phyloP scores from a whole-genome alignment of 2,329 filamentous ascomycete genomes.

The Scytalidium lignicola region DNA sequence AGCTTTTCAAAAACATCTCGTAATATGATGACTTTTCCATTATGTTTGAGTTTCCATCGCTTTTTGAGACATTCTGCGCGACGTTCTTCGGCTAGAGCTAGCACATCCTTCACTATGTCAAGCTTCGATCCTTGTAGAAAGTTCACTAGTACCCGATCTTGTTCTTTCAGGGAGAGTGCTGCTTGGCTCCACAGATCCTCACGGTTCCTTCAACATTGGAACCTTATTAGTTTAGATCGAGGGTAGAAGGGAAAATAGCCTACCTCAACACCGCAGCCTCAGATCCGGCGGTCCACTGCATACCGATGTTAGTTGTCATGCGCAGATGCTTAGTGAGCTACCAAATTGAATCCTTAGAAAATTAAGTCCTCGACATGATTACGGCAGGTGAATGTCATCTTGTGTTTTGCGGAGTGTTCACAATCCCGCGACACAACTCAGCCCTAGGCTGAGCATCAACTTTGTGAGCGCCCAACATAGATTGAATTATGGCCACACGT shows the following conservation, averaged over 20 bases:
- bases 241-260: conserved; percentile 1
- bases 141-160: neutral
- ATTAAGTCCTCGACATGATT: no score
- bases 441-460: no score
- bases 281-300: no score
- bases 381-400: no score
- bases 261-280: no score
- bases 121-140: conserved; percentile 1
- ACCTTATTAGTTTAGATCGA: conserved; percentile 1
- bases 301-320: no score
- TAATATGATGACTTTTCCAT: conserved; percentile 2
- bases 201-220: conserved; percentile 3
- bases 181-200: conserved; percentile 1
- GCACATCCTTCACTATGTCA: conserved; percentile 1
- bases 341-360: no score
- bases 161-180: neutral
- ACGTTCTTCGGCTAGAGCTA: conserved; percentile 4
- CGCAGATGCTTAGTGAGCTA: no score
- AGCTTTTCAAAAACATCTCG: conserved; percentile 16
- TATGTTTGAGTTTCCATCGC: conserved; percentile 8
- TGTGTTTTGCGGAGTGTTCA: no score
- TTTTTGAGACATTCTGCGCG: conserved; percentile 3
- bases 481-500: no score
- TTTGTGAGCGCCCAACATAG: no score
- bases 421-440: no score